phyloP scores from a whole-genome alignment of 2,329 filamentous ascomycete genomes.

The Talaromyces sp. region DNA sequence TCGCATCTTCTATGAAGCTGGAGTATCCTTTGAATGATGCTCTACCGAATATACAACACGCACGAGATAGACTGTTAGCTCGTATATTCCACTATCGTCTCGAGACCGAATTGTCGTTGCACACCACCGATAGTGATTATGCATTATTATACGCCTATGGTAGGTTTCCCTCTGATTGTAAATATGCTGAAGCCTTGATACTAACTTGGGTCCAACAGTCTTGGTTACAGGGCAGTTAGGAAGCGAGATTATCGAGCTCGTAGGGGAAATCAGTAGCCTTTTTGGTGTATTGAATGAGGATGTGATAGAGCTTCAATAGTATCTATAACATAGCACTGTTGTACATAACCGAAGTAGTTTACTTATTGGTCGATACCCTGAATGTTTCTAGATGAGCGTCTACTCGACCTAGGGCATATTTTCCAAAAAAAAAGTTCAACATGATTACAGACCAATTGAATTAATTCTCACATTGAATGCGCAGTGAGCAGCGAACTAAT shows the following conservation, averaged over 20 bases:
- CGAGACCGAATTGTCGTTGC: slow-evolving; percentile 53
- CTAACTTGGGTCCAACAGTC: slow-evolving; percentile 38
- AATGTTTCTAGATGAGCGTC: background rate
- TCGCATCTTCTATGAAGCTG: slow-evolving; percentile 89
- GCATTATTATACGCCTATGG: slow-evolving; percentile 90
- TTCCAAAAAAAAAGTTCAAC: background rate
- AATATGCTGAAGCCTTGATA: background rate
- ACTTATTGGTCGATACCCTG: background rate
- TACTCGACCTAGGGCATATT: background rate
- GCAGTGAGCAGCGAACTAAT: background rate
- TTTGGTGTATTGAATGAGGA: slow-evolving; percentile 63
- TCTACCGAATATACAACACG: slow-evolving; percentile 75
- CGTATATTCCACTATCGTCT: slow-evolving; percentile 85
- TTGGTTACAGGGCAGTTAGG: slow-evolving; percentile 61
- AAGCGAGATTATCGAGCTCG: slow-evolving; percentile 53
- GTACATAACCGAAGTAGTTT: background rate
- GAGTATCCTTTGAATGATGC: slow-evolving; percentile 91
- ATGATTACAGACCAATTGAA: background rate
- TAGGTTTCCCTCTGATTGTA: slow-evolving; percentile 35
- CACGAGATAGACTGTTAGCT: slow-evolving; percentile 76
- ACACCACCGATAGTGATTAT: slow-evolving; percentile 64
- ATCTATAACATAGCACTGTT: background rate
- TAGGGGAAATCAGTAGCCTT: slow-evolving; percentile 55
- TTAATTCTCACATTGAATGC: background rate
- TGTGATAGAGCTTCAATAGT: slow-evolving; percentile 54